Base-by-base conservation (phyloP, 2,329 filamentous ascomycete genomes). In the Ophiostoma triangulosporum region DNA sequence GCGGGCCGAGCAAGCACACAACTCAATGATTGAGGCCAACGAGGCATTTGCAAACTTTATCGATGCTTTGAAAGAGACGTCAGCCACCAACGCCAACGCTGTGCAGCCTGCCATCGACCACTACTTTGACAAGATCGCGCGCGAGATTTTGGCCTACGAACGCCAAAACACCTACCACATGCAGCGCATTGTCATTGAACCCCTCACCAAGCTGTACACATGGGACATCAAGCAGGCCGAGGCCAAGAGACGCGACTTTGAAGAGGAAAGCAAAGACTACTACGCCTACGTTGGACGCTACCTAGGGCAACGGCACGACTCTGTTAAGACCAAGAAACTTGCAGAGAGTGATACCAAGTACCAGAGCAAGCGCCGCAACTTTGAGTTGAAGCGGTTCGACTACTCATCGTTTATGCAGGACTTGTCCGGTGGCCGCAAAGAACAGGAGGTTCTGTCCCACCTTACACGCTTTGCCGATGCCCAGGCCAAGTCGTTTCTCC, bases 381-480 rank as follows among this genome's bases (percentile, higher is more conserved):
- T 98, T 63, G 93, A 98, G 71, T 76, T 98, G 54, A 96, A 95
- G 71, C 84, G 94, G 9, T 98, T 98, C 63, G 94, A 98, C 68
- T 98, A 98, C 66, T 97, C 91, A 3, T 95, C 88, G 14, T 98
- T 97, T 64, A 95, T 98, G 87, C 91, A 97, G 63, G 93, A 98
- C 71, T 75, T 98, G n/a, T 93, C 97, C 58, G 93, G 93, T 29
- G 93, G 93, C n/a, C 84, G 93, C 58, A 98, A 97, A 66, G 93
- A 98, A 63, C 93, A 97, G 64, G 93, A 98, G 66, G 87, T 98
- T 4, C 70, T 98, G 29, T 97, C 91, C 1, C 87, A 96, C 64
- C 75, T 98, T 31, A 98, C 93, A 1, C 91, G 85, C 64, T 98
- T 90, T 65, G 94, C 94, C 9, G 89, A 95, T 65, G 81, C 84